phyloP scores from a whole-genome alignment of 495 filamentous ascomycete genomes.

The Talaromyces borbonicus region DNA sequence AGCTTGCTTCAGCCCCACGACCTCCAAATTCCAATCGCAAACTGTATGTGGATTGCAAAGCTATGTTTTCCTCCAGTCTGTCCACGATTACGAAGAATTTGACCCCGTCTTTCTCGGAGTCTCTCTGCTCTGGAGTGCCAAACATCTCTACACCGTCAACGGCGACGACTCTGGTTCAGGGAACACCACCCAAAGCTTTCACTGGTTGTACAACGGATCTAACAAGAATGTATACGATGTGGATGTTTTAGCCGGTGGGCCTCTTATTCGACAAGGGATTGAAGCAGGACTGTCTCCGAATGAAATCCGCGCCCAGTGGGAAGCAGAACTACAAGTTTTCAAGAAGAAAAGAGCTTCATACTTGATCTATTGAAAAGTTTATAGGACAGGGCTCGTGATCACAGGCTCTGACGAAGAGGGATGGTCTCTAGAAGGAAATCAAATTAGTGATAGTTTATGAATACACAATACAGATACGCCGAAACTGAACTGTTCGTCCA shows the following conservation, averaged over 20 bases:
- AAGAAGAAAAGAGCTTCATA: background rate
- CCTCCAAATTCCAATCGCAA: conserved; percentile 4
- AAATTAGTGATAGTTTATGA: no score
- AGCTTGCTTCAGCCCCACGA: conserved; percentile 8
- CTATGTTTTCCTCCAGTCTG: background rate
- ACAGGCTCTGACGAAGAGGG: background rate
- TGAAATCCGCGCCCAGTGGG: conserved; percentile 8
- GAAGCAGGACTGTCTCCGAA: conserved; percentile 5
- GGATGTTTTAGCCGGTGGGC: conserved; percentile 5
- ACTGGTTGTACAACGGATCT: conserved; percentile 7
- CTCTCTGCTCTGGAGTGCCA: conserved; percentile 7
- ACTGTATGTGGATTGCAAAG: conserved; percentile 6
- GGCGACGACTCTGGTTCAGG: conserved; percentile 3
- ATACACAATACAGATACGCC: no score
- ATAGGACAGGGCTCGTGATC: background rate
- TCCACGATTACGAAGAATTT: background rate
- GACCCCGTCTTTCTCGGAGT: conserved; percentile 6
- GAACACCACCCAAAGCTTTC: conserved; percentile 8
- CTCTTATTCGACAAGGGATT: conserved; percentile 3
- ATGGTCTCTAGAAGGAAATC: no score
- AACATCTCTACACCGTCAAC: background rate
- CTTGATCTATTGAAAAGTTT: background rate
- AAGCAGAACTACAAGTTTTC: background rate
- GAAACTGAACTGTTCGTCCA: no score
- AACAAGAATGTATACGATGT: conserved; percentile 1